These are phyloP conservation scores for Aciculosporium take DNA, from an alignment of 2,329 filamentous ascomycete genomes.

Conservation along the genomic window DNA sequence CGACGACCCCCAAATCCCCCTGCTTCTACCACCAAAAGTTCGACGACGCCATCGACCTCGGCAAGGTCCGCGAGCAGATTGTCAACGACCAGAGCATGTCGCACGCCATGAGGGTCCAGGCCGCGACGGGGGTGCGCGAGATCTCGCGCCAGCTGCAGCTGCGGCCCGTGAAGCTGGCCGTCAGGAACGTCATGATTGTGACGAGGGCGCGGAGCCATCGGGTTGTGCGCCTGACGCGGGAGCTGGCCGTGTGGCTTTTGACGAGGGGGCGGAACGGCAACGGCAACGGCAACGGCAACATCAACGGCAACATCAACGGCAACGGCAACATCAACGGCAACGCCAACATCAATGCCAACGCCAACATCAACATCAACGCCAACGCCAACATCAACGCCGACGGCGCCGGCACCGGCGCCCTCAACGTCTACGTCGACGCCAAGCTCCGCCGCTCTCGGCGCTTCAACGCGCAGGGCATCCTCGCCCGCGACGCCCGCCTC, in stretches of 20 bases:
- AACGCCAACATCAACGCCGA: constrained; percentile 67
- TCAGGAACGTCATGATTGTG: constrained; percentile 93
- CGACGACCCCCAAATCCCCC: constrained; percentile 63
- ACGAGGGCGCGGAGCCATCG: constrained; percentile 95
- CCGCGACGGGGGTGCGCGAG: constrained; percentile 85
- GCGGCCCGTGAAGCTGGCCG: constrained; percentile 78
- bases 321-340: constrained; percentile 78
- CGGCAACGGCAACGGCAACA: constrained; percentile 72
- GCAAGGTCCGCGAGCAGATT: constrained; percentile 90
- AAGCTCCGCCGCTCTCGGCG: constrained; percentile 81
- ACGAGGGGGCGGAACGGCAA: too few species aligned
- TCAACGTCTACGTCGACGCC: constrained; percentile 96
- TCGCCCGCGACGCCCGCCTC: constrained; percentile 63
- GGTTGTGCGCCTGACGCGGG: constrained; percentile 74
- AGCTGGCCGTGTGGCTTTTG: constrained; percentile 78
- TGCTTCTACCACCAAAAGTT: constrained; percentile 98
- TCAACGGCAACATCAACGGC: constrained; percentile 96
- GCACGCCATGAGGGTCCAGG: constrained; percentile 87
- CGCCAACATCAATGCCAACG: constrained; percentile 95
- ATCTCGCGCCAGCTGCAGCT: constrained; percentile 91
- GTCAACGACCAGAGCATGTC: constrained; percentile 79
- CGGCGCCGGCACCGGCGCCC: constrained; percentile 72
- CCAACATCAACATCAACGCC: constrained; percentile 89
- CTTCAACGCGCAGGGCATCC: constrained; percentile 61
- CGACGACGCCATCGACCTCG: constrained; percentile 88